These are phyloP conservation scores for Calocera viscosa DNA, from an alignment of 768 basidiomycete genomes.

Conservation along the genomic window DNA sequence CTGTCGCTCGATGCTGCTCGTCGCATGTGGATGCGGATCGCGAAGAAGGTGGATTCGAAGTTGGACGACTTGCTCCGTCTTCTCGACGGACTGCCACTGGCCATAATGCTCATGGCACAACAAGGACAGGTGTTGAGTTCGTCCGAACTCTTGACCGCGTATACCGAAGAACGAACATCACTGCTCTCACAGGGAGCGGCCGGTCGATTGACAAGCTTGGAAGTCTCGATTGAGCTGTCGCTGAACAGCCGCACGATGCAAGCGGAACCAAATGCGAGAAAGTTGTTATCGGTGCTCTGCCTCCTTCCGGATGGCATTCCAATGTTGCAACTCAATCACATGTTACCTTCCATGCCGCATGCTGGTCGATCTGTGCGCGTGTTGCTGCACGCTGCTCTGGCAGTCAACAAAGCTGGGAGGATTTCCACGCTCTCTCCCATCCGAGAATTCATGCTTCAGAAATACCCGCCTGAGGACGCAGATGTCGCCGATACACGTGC, in stretches of 20 bases:
- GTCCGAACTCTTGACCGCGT: neutral
- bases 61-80: neutral
- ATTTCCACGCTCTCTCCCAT: neutral
- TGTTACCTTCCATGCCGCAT: neutral
- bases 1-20: slow-evolving; percentile 16
- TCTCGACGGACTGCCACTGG: no score
- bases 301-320: slow-evolving; percentile 23
- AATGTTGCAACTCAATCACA: neutral
- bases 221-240: slow-evolving; percentile 20
- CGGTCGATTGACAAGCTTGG: slow-evolving; percentile 18
- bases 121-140: neutral
- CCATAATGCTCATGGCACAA: neutral
- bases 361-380: neutral
- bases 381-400: neutral
- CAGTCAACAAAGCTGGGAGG: neutral
- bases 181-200: neutral
- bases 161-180: neutral
- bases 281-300: slow-evolving; percentile 20
- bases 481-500: neutral
- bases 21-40: slow-evolving; percentile 23
- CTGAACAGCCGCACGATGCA: slow-evolving; percentile 18
- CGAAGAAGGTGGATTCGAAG: slow-evolving; percentile 11
- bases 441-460: neutral
- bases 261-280: slow-evolving; percentile 17
- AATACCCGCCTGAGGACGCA: neutral